Evolutionary conservation across 805 yeast genomes (phyloP).

Genomic region (Saccharomyces jurei): DNA sequence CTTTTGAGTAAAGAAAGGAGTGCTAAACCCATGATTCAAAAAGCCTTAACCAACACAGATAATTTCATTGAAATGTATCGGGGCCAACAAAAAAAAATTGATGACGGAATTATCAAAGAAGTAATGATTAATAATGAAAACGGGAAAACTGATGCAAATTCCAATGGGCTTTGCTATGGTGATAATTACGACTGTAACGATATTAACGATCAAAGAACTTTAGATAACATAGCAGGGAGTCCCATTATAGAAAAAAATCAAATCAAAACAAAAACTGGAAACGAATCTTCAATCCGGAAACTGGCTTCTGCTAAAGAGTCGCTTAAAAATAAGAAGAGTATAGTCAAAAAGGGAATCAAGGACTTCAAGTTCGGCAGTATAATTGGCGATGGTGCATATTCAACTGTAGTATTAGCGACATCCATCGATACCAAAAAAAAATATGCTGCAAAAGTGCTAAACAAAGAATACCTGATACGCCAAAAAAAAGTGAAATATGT

Average conservation of each 20-base stretch:
- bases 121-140: background rate
- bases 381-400: conserved; percentile 93
- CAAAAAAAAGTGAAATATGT: conserved; percentile 82
- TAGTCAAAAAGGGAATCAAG: conserved; percentile 51
- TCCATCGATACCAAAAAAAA: conserved; percentile 67
- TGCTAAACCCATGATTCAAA: conserved; percentile 7
- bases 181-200: background rate
- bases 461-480: conserved; percentile 67
- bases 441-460: conserved; percentile 70
- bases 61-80: conserved; percentile 24
- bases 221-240: background rate
- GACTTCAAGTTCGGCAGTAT: conserved; percentile 86
- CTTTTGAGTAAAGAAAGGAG: conserved; percentile 1
- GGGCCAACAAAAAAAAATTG: background rate
- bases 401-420: conserved; percentile 82
- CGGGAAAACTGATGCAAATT: background rate
- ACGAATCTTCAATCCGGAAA: background rate
- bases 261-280: background rate
- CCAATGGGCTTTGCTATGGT: background rate
- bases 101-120: conserved; percentile 1
- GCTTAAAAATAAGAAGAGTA: conserved; percentile 31
- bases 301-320: background rate
- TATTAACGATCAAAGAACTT: background rate
- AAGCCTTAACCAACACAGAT: conserved; percentile 28
- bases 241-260: background rate